These are phyloP conservation scores for Laetiporus sulphureus DNA, from an alignment of 1,284 basidiomycete genomes.

Conservation along the genomic window DNA sequence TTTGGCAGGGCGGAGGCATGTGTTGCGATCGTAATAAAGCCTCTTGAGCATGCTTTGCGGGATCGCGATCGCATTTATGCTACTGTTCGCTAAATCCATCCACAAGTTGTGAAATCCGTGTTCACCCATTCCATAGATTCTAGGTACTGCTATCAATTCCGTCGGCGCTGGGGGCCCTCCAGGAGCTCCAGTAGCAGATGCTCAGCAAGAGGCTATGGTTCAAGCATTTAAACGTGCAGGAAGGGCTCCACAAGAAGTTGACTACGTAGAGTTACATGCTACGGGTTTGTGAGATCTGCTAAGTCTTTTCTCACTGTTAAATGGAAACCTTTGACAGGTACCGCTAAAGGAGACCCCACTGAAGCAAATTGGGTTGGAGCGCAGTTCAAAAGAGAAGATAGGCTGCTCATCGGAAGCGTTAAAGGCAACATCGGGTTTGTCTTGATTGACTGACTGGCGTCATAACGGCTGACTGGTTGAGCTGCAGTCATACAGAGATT, in stretches of 20 bases:
- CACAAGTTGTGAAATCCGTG: not conserved
- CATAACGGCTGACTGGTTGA: slow-evolving; percentile 32
- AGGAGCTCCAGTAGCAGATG: slow-evolving; percentile 31
- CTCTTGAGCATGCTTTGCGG: slow-evolving; percentile 17
- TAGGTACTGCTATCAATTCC: slow-evolving; percentile 34
- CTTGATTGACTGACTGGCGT: too few species aligned
- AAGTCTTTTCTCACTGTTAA: not conserved
- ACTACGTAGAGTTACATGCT: slow-evolving; percentile 42
- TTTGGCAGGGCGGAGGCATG: slow-evolving; percentile 22
- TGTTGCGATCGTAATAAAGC: slow-evolving; percentile 22
- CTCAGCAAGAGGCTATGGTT: slow-evolving; percentile 30
- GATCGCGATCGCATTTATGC: slow-evolving; percentile 25
- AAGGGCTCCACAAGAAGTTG: slow-evolving; percentile 32
- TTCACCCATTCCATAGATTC: slow-evolving; percentile 24
- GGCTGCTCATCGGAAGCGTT: slow-evolving; percentile 35
- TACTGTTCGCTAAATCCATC: slow-evolving; percentile 12
- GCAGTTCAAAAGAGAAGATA: slow-evolving; percentile 25
- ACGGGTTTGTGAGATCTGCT: slow-evolving; percentile 27
- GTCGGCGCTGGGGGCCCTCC: slow-evolving; percentile 30
- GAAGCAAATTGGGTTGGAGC: slow-evolving; percentile 44
- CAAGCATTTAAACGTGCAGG: slow-evolving; percentile 24
- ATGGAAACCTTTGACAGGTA: slow-evolving; percentile 22
- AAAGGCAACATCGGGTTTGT: slow-evolving; percentile 41
- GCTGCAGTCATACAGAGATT: slow-evolving; percentile 36
- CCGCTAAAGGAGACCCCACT: slow-evolving; percentile 40